Evolutionary conservation across 2,329 filamentous ascomycete species (phyloP), one percentile per base, ranked within the genome.

Genomic region (Aspergillus jensenii): DNA sequence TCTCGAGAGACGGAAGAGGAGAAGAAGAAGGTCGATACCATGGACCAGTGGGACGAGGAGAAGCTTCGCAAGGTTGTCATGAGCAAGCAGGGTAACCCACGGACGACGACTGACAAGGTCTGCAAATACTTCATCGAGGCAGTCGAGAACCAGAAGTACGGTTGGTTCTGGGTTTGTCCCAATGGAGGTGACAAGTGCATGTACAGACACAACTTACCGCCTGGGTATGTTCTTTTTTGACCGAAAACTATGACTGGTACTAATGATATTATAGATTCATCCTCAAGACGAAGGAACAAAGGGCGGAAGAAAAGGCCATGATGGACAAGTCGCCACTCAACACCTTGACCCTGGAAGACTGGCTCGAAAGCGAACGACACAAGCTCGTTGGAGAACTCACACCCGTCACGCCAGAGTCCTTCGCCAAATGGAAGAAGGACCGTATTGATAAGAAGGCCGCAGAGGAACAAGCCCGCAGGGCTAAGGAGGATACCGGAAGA

Each of bases 71-170:
- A 88, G 56, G 95, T 99, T 37, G 91, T 99, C 23, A 68, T 96
- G 73, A 96, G 90, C 69, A 99, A 99, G 81, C 96, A 99, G 77
- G 95, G 95, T 52, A 99, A 99, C 77, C 95, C 96, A 60, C 87
- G 89, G 74, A 96, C 93, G 21, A 90, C 90, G 5, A 99, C 95
- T 47, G 95, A 99, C 74, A 99, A 98, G 79, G 95, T 99, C 65
- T 99, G 95, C 90, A 99, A 98, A 78, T 96, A 81, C 82, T 99
- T 99, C 75, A 95, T 98, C 73, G 88, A 93, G 66, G 95, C 95
- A 25, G 95, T 99, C 62, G 95, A 99, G 78, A 95, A 99, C 72
- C 90, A 92, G 69, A 99, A 98, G 78, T 99, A 99, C 70, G 95
- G 95, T 62, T 99, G 95, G 95, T 98, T 99, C 79, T 99, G 95